Base-by-base conservation (phyloP, 345 rosid species). In the Aurinia saxatilis region DNA sequence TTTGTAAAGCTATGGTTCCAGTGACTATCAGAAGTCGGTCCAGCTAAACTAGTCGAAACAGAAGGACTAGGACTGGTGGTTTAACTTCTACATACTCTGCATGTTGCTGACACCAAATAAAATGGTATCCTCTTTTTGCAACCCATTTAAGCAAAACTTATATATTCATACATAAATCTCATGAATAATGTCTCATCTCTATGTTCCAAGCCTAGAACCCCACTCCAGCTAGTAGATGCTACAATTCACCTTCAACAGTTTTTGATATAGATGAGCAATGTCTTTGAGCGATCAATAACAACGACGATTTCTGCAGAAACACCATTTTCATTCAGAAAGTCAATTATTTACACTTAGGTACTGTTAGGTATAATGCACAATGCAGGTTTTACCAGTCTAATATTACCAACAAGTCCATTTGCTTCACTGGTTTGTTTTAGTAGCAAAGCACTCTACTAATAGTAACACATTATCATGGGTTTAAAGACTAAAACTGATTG, bases 231-330 rank as follows among this genome's bases (percentile, higher is more conserved):
- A 30, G 37, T 49, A 39, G 36, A 68, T 51, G 61, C 61, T 68
- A 68, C 55, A 27, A 2, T 35, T 60, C 41, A 52, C 54, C 40
- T 50, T 15, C 51, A 30, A 54, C 70, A 58, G 65, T 51, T 60
- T 76, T 66, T 19, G 79, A 46, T 48, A 45, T 48, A 12, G 69
- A 63, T 33, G 64, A 56, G 33, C 67, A 54, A 73, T 60, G 78
- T 53, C 48, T 70, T 68, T 85, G 91, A 17, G 89, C 83, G 37
- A 87, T 55, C 65, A 84, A 44, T 62, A 90, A 61, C 73, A 90
- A 62, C 11, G 87, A 77, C 33, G 88, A 84, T 49, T 65, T 23
- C 97, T 90, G 91, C 76, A 68, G 21, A 54, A 56, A 47, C 74
- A 70, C 29, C 48, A 27, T n/a, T 36, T 31, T 42, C 10, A 14